Evolutionary conservation across 2,329 filamentous ascomycete genomes (phyloP), one percentile per base, ranked within the genome.

Genomic region (Pyrenochaeta sp.): DNA sequence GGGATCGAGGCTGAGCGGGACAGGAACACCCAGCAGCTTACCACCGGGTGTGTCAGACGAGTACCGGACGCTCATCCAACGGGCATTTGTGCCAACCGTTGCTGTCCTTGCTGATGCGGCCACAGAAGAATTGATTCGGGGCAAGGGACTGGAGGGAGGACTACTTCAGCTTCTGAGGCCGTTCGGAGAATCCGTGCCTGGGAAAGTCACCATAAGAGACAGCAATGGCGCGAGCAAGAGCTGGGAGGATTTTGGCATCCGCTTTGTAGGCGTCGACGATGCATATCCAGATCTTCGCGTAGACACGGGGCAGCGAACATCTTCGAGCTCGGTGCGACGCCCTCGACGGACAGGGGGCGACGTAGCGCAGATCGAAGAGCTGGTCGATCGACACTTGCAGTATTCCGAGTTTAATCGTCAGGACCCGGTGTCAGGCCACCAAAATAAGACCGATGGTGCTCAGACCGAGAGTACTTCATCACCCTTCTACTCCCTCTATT

Each of bases 161-260:
- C 82, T 99, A 43, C 88, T 92, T 81, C 90, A 96, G 74, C 79
- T 99, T 20, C 78, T 99, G 50, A 83, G 94, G 45, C 94, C 95
- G 0, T 99, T 96, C 78, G 95, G 95, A 27, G 95, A 99, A 77
- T 85, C 83, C 14, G 84, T 98, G 0, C 86, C 89, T 44, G 95
- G 95, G 27, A 96, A 95, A 69, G 89, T 99, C 45, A 90, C 90
- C 3, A 89, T 98, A 49, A 83, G 95, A 66, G 95, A 99, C 76
- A 97, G 93, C 71, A 87, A 91, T 63, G 94, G 95, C 7, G 86
- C 89, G 37, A 93, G 92, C 71, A 87, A 87, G 69, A 85, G 86
- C 33, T 94, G 90, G 79, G 94, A 97, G 49, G 92, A 98, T 73
- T 99, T 92, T 75, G 89, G 91, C 1, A 84, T 99, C 52, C 89